A percentile compares a stretch with the other conserved stretches of the same genome.
Evolutionary conservation across 1,284 basidiomycete genomes (phyloP).

Genomic region (Sporisorium scitamineum): DNA sequence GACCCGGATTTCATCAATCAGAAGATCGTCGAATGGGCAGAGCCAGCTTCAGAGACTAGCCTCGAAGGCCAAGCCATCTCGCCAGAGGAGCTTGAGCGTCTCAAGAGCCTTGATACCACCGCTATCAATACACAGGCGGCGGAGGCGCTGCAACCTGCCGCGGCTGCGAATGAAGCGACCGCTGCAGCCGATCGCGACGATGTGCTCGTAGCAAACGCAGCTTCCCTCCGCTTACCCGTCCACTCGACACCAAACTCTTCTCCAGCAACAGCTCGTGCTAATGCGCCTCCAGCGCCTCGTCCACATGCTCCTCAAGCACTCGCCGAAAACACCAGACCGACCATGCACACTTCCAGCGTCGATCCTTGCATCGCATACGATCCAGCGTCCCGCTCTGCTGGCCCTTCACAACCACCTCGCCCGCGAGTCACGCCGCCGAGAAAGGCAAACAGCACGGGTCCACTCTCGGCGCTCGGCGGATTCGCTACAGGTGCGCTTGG

Average conservation of each 20-base stretch:
- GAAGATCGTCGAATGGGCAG: constrained; percentile 56
- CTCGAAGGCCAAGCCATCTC: constrained; percentile 44
- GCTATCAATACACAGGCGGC: constrained; percentile 18
- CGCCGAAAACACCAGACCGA: neutral
- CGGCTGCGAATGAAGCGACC: neutral
- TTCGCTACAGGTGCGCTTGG: constrained; percentile 48
- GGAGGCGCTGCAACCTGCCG: constrained; percentile 6
- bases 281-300: constrained; percentile 3
- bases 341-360: neutral
- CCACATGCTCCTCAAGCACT: neutral
- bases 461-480: constrained; percentile 43
- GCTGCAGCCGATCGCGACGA: neutral
- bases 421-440: constrained; percentile 34
- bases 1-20: constrained; percentile 63
- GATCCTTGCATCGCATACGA: constrained; percentile 6
- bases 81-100: constrained; percentile 38
- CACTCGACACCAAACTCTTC: neutral
- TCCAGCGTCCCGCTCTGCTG: constrained; percentile 9
- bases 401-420: constrained; percentile 7
- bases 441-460: constrained; percentile 33
- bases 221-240: neutral
- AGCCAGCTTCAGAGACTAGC: constrained; percentile 50
- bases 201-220: neutral
- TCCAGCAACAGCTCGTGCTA: neutral
- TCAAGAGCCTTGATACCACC: constrained; percentile 33